Conservation (phyloP, 78 protist genomes). For the Paratrimastix pyriformis region DNA sequence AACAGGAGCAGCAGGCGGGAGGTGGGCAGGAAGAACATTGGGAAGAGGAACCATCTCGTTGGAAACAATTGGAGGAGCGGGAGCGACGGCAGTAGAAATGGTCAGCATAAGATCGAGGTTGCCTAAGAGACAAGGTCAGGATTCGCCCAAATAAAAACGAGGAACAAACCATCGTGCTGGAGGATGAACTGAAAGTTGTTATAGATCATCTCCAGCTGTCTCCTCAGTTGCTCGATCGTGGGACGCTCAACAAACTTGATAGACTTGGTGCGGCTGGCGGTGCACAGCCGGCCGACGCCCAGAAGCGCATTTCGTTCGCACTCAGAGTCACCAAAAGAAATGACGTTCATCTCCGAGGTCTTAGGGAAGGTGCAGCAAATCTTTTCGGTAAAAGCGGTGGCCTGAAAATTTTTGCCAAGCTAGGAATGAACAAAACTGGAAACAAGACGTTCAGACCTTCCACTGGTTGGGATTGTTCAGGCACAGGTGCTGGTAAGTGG, state of each 20-base stretch:
- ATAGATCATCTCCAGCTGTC: constrained; percentile 2
- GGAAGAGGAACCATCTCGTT: no score
- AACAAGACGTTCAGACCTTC: not conserved
- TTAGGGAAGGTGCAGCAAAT: not conserved
- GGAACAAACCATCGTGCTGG: not conserved
- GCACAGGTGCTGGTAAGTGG: not conserved
- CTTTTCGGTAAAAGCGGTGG: not conserved
- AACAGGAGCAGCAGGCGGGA: no score
- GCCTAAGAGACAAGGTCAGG: no score
- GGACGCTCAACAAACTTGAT: constrained; percentile 13
- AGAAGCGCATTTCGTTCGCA: constrained; percentile 10
- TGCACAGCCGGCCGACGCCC: not conserved
- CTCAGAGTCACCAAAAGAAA: constrained; percentile 6
- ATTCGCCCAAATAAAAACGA: no score
- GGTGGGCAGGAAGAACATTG: no score
- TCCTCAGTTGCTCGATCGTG: not conserved
- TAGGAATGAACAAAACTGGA: not conserved
- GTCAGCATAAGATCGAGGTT: no score
- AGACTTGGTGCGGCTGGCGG: not conserved
- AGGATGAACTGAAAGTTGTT: constrained; percentile 15
- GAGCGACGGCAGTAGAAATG: no score
- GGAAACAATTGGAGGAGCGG: no score
- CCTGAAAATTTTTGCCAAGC: not conserved
- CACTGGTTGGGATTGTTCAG: not conserved
- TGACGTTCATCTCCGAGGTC: not conserved